Percentiles rank a stretch among this genome's conserved stretches.
Evolutionary conservation across 257 asterid species (phyloP).

Genomic region (Dorcoceras hygrometricum): DNA sequence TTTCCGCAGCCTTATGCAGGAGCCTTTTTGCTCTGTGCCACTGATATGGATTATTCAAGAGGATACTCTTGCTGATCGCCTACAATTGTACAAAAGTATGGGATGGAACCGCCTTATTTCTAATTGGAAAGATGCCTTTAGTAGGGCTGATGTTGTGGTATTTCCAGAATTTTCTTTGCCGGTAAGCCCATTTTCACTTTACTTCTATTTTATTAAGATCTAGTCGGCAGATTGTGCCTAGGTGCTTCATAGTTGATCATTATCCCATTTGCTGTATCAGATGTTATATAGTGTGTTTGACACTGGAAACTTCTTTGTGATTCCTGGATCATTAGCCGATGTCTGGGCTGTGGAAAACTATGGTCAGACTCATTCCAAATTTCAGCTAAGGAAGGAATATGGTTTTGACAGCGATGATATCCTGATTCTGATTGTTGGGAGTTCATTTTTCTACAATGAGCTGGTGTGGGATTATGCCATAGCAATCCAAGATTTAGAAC

Average conservation of each 20-base stretch:
- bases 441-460: conserved; percentile 76
- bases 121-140: conserved; percentile 67
- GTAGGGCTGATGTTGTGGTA: conserved; percentile 83
- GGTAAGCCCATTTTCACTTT: conserved; percentile 44
- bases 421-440: conserved; percentile 81
- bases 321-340: conserved; percentile 92
- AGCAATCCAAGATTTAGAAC: conserved; percentile 71
- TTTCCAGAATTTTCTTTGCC: conserved; percentile 88
- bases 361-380: conserved; percentile 70
- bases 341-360: conserved; percentile 95
- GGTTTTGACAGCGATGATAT: conserved; percentile 65
- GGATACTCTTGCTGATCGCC: conserved; percentile 81
- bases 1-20: conserved; percentile 99
- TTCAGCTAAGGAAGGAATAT: conserved; percentile 66
- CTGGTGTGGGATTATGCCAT: conserved; percentile 81
- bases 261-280: conserved; percentile 58
- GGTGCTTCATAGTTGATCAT: conserved; percentile 33
- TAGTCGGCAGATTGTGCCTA: conserved; percentile 14
- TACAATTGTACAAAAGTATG: conserved; percentile 54
- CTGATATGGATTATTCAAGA: conserved; percentile 93
- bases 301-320: conserved; percentile 98
- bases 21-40: conserved; percentile 98
- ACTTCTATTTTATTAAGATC: conserved; percentile 12
- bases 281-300: conserved; percentile 88
- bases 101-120: conserved; percentile 76